Evolutionary conservation across 2,329 filamentous ascomycete species (phyloP), one percentile per base, ranked within the genome.

Genomic region (Colletotrichum sp.): DNA sequence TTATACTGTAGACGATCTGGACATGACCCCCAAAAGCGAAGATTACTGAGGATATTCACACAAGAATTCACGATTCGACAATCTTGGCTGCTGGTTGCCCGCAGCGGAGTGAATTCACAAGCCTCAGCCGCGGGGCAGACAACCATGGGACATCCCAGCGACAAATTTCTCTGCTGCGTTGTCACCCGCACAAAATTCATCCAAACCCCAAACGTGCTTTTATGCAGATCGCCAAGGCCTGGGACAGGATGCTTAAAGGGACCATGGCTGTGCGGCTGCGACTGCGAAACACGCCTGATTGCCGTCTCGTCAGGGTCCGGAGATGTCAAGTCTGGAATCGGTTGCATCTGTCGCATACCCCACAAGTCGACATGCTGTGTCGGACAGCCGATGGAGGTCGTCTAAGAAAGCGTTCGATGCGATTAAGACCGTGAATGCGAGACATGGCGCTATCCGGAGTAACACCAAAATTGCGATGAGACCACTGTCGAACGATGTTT

Each of bases 1-100:
- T 73, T 26, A 60, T 76, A 69, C 3, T 67, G 55, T 75, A 67
- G 69, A 75, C 8, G 15, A 44, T 16, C 49, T 59, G n/a, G 67
- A 69, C n/a, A 52, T 52, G 44, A 52, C n/a, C 44, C n/a, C 12
- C 7, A 62, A 69, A 30, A 34, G 62, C 62, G 24, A 18, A 44
- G 32, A 24, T 24, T 12, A 18, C 16, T n/a, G 28, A 24, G 6
- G 16, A 21, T n/a, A 32, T 28, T 4, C 13, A 28, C 8, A 28
- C 24, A 28, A 2, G 24, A 59, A 10, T 63, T 32, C 9, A 63
- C 9, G n/a, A 63, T 6, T 30, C n/a, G 18, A 8, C 13, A 60
- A 30, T 30, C 9, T 9, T 21, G 15, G 26, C 8, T 34, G 57
- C 24, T 21, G 18, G 10, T 30, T 10, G 39, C 39, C 9, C 9